These are phyloP conservation scores for Cladosporium sp. DNA, from an alignment of 2,329 filamentous ascomycete genomes.

Conservation along the genomic window DNA sequence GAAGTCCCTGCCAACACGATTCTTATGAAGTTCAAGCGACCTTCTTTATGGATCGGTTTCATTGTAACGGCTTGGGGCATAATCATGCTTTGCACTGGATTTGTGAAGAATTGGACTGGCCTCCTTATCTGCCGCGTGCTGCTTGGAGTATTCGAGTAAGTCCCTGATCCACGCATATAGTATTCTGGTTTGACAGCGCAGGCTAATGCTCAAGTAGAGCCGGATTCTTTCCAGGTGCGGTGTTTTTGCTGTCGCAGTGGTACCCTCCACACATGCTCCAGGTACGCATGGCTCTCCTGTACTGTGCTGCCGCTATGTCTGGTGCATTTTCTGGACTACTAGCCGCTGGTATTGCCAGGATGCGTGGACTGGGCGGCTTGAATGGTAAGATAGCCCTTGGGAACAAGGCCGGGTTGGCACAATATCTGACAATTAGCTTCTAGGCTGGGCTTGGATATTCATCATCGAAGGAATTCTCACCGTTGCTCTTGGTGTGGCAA, in stretches of 20 bases:
- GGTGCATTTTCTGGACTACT: constrained; percentile 23
- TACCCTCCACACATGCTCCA: constrained; percentile 15
- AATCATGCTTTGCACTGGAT: constrained; percentile 26
- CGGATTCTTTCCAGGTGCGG: neutral
- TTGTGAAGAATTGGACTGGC: constrained; percentile 27
- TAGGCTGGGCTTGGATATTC: neutral
- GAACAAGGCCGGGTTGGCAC: constrained; percentile 43
- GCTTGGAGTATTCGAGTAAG: constrained; percentile 16
- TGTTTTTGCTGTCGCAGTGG: constrained; percentile 15
- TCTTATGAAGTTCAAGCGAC: constrained; percentile 42
- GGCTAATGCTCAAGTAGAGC: neutral
- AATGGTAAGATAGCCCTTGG: constrained; percentile 13
- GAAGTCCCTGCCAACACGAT: constrained; percentile 33
- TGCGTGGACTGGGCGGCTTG: constrained; percentile 32
- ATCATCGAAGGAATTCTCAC: neutral
- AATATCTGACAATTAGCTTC: neutral
- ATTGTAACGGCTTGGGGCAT: constrained; percentile 31
- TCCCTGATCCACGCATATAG: neutral
- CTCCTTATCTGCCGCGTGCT: constrained; percentile 24
- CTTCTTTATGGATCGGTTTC: constrained; percentile 35
- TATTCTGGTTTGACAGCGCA: neutral
- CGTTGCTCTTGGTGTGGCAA: constrained; percentile 34
- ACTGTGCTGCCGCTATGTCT: constrained; percentile 16
- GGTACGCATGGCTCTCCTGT: constrained; percentile 19
- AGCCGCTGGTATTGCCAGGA: constrained; percentile 28